Conservation (phyloP, 495 filamentous ascomycete genomes). For the Lasiosphaeria ovina region DNA sequence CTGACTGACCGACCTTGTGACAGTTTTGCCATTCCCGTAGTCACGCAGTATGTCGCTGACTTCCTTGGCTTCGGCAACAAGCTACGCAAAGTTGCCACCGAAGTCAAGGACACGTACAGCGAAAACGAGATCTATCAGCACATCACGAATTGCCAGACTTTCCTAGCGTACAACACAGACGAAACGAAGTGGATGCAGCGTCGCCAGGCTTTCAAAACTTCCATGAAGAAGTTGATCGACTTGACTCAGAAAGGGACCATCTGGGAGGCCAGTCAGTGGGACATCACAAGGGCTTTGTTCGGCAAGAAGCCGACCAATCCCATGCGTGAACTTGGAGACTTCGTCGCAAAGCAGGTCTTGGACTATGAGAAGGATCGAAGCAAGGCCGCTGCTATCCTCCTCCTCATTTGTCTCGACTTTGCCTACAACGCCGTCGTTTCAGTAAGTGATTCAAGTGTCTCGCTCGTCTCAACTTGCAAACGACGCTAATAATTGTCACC, state of each 20-base stretch:
- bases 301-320: slow-evolving; percentile 9
- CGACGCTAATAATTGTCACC: not conserved
- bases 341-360: slow-evolving; percentile 10
- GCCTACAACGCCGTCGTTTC: slow-evolving; percentile 17
- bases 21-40: slow-evolving; percentile 21
- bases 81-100: slow-evolving; percentile 1
- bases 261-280: not conserved
- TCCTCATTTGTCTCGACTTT: slow-evolving; percentile 18
- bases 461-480: not conserved
- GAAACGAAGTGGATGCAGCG: slow-evolving; percentile 19
- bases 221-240: slow-evolving; percentile 7
- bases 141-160: slow-evolving; percentile 23
- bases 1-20: no score
- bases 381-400: slow-evolving; percentile 12
- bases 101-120: slow-evolving; percentile 7
- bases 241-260: slow-evolving; percentile 14
- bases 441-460: not conserved
- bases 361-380: slow-evolving; percentile 11
- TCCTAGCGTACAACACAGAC: slow-evolving; percentile 20
- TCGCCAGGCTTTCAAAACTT: slow-evolving; percentile 16
- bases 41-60: slow-evolving; percentile 19
- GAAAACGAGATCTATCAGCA: slow-evolving; percentile 24
- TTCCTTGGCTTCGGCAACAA: slow-evolving; percentile 19
- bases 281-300: slow-evolving; percentile 2
- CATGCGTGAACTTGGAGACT: slow-evolving; percentile 12